Evolutionary conservation across 1,284 basidiomycete species (phyloP), one percentile per base, ranked within the genome.

Genomic region (Veloboletus limbatus): DNA sequence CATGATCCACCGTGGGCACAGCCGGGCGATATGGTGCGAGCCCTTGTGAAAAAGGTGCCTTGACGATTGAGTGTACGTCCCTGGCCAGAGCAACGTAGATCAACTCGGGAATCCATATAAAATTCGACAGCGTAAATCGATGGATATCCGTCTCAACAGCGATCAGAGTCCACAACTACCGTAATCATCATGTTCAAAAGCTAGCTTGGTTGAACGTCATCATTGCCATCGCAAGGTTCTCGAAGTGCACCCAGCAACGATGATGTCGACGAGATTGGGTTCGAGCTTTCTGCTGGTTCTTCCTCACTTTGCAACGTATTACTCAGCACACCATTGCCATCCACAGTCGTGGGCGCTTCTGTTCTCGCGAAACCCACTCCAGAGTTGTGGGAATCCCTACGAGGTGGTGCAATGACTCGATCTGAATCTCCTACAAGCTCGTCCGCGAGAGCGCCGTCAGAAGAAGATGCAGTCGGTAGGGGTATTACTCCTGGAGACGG

Each of bases 11-110:
- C n/a, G n/a, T n/a, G n/a, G n/a, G n/a, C n/a, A n/a, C n/a, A n/a
- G n/a, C n/a, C n/a, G n/a, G n/a, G n/a, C n/a, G 20, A 21, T 38
- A 26, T 38, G 13, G 36, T 27, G 21, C 33, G 6, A 8, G 13
- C 17, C 43, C 33, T 38, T 54, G 56, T 41, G 54, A 59, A 51
- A n/a, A 33, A 6, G 33, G 48, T 56, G 21, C 54, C 54, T 56
- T 55, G 55, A 36, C 33, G 32, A 40, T 54, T 16, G 17, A 28
- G n/a, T 18, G 14, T 20, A 18, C 33, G 21, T n/a, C n/a, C n/a
- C n/a, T 27, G 38, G 16, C 33, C 27, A 38, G 44, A 33, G 30
- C n/a, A 42, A 16, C 31, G 58, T 38, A 60, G 46, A 65, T 63
- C 58, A 27, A 30, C 32, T 33, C 42, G 39, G 45, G 62, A 60